phyloP scores from a whole-genome alignment of 1,284 basidiomycete genomes.

The Acaromyces ingoldii region DNA sequence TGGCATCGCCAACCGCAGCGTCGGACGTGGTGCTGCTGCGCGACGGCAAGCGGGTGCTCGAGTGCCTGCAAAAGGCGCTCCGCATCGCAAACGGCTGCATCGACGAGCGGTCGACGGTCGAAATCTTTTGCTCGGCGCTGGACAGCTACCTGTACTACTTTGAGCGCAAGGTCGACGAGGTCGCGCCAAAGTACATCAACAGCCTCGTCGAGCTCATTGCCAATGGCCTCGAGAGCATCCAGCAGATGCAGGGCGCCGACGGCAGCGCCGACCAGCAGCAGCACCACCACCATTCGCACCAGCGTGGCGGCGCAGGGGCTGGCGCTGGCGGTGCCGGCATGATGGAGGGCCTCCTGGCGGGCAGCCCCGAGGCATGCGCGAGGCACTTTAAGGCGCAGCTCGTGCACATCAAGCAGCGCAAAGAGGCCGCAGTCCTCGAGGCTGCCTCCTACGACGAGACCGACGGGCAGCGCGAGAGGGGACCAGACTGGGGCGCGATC shows the following conservation, averaged over 20 bases:
- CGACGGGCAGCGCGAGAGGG: conserved; percentile 7
- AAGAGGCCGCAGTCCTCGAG: conserved; percentile 56
- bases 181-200: conserved; percentile 46
- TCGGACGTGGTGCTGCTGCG: conserved; percentile 24
- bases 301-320: conserved; percentile 10
- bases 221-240: conserved; percentile 35
- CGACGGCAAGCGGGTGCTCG: conserved; percentile 47
- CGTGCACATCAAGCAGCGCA: conserved; percentile 71
- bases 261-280: neutral
- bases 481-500: conserved; percentile 42
- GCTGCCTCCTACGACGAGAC: too few relatives aligned
- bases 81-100: conserved; percentile 50
- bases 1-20: neutral
- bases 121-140: conserved; percentile 47
- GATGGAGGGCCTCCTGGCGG: conserved; percentile 81
- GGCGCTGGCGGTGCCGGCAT: conserved; percentile 58
- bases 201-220: conserved; percentile 46
- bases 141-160: conserved; percentile 51
- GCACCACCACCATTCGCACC: conserved; percentile 1
- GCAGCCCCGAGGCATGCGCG: conserved; percentile 83
- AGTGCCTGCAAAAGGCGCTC: conserved; percentile 48
- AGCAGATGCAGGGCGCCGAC: neutral
- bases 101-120: conserved; percentile 45
- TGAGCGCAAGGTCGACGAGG: conserved; percentile 45
- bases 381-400: conserved; percentile 89